phyloP scores from a whole-genome alignment of 106 monocot genomes.

The Hemerocallis citrina region DNA sequence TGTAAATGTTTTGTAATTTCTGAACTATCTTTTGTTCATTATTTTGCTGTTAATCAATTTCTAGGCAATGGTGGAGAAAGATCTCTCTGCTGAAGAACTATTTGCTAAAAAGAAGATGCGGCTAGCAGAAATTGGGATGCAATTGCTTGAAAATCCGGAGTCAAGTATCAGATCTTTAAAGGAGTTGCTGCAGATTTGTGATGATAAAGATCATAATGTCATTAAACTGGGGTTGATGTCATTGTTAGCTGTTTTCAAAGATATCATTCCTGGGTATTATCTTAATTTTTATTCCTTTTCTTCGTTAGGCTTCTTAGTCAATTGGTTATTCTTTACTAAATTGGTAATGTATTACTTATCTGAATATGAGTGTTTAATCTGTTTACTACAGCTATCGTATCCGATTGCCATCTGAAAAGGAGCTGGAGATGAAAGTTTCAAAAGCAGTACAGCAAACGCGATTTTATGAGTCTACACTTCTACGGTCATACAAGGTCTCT shows the following conservation, averaged over 20 bases:
- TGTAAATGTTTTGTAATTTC: constrained; percentile 1
- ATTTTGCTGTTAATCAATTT: neutral
- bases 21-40: neutral
- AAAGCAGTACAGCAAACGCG: constrained; percentile 62
- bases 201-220: constrained; percentile 61
- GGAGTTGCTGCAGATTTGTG: constrained; percentile 66
- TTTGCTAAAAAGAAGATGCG: constrained; percentile 73
- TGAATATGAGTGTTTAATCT: neutral
- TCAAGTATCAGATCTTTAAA: constrained; percentile 66
- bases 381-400: constrained; percentile 68
- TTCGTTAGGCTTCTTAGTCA: neutral
- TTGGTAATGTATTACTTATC: neutral
- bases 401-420: constrained; percentile 83
- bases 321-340: too few species aligned
- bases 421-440: constrained; percentile 82
- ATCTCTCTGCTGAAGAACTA: constrained; percentile 78
- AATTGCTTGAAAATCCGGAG: constrained; percentile 81
- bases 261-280: constrained; percentile 90
- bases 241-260: constrained; percentile 85
- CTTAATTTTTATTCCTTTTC: neutral
- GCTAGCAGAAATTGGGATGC: constrained; percentile 74
- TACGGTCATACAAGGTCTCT: constrained; percentile 75
- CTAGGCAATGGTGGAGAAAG: constrained; percentile 75
- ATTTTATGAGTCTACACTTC: constrained; percentile 79
- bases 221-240: constrained; percentile 76